Conservation (phyloP, 495 filamentous ascomycete species). For the Recurvomyces mirabilis region DNA sequence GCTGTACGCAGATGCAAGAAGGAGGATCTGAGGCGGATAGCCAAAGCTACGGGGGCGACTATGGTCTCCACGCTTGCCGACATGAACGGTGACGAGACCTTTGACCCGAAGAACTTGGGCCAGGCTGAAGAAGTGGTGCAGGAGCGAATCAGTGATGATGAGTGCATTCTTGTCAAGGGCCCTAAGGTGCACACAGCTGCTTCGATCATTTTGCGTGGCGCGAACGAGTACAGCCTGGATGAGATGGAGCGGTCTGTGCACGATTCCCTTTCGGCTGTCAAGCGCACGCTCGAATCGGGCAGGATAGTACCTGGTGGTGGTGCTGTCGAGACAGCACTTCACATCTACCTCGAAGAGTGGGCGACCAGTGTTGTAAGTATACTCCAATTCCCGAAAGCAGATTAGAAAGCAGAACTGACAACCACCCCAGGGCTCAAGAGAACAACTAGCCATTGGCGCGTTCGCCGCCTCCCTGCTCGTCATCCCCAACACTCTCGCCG, state of each 20-base stretch:
- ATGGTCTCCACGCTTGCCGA: conserved; percentile 87
- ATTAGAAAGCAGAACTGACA: no score
- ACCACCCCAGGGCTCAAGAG: conserved; percentile 70
- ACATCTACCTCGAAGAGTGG: conserved; percentile 99
- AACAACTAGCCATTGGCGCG: conserved; percentile 96
- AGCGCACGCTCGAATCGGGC: conserved; percentile 92
- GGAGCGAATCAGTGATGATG: conserved; percentile 95
- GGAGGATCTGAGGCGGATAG: conserved; percentile 92
- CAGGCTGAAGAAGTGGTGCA: conserved; percentile 90
- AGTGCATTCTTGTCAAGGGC: conserved; percentile 94
- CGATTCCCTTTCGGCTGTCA: conserved; percentile 91
- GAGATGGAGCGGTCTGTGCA: conserved; percentile 99
- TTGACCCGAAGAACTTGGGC: conserved; percentile 78
- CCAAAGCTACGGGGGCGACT: conserved; percentile 89
- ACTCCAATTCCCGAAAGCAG: background rate
- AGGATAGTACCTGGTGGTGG: conserved; percentile 94
- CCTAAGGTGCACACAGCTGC: conserved; percentile 88
- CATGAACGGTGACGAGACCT: conserved; percentile 94
- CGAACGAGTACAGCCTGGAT: conserved; percentile 94
- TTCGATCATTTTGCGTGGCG: conserved; percentile 89
- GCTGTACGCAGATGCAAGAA: conserved; percentile 96
- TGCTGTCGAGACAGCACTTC: conserved; percentile 94
- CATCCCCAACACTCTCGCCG: conserved; percentile 91
- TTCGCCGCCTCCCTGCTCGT: conserved; percentile 90
- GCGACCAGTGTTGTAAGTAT: conserved; percentile 78